A percentile compares a stretch with the other conserved stretches of the same genome.
Conservation (phyloP, 2,329 filamentous ascomycete genomes). For the Verticillium dahliae region DNA sequence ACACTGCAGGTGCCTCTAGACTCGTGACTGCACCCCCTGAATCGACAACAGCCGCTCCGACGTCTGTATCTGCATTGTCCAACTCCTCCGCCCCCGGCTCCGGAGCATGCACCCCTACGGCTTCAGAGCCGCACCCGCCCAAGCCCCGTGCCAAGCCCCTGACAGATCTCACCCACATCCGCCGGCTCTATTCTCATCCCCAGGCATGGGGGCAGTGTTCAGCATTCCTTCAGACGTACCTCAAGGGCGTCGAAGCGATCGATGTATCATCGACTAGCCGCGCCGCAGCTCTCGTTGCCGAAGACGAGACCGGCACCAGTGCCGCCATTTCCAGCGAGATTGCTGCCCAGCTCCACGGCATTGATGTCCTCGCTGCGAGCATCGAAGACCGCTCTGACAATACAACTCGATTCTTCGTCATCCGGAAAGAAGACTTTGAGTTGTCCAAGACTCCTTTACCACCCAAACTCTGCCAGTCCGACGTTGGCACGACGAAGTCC, state of each 20-base stretch:
- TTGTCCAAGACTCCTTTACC: constrained; percentile 10
- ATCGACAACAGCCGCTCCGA: neutral
- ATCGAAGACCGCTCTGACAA: constrained; percentile 74
- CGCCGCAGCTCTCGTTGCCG: constrained; percentile 70
- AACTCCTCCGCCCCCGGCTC: constrained; percentile 18
- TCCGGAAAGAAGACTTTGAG: constrained; percentile 32
- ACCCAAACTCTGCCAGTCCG: neutral
- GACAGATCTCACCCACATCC: constrained; percentile 53
- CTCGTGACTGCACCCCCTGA: neutral
- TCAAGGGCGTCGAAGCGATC: constrained; percentile 70
- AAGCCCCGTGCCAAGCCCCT: constrained; percentile 41
- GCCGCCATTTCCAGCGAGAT: constrained; percentile 75
- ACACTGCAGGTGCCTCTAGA: constrained; percentile 7
- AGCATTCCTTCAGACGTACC: constrained; percentile 60
- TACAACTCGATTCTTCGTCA: constrained; percentile 70
- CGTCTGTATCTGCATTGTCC: neutral
- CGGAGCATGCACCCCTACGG: constrained; percentile 44
- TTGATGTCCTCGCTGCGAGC: constrained; percentile 62
- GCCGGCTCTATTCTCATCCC: constrained; percentile 82
- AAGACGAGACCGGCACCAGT: constrained; percentile 49
- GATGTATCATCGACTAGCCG: constrained; percentile 82
- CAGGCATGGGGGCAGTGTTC: constrained; percentile 94
- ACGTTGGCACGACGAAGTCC: constrained; percentile 50
- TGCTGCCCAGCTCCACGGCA: constrained; percentile 60
- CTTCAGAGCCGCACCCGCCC: constrained; percentile 33